A percentile compares a stretch with the other conserved stretches of the same genome.
These are phyloP conservation scores for Jaltomata sinuosa DNA, from an alignment of 257 asterid species.

Conservation along the genomic window DNA sequence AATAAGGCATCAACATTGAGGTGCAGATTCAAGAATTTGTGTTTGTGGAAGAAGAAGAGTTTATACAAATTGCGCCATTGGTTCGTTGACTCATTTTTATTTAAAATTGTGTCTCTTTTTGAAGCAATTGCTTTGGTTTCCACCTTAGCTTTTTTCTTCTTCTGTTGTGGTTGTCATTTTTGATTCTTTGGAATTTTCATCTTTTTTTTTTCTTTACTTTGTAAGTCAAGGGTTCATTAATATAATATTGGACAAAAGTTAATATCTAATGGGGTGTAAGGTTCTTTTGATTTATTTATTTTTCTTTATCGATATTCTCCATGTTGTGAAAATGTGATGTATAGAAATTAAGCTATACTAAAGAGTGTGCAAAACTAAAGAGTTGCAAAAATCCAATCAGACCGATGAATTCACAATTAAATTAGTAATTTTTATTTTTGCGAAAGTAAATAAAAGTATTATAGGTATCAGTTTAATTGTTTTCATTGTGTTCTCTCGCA, in stretches of 20 bases:
- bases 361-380: no score
- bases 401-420: no score
- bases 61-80: slow-evolving; percentile 37
- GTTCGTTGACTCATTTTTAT: slow-evolving; percentile 50
- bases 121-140: slow-evolving; percentile 55
- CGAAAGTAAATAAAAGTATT: no score
- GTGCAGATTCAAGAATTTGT: slow-evolving; percentile 30
- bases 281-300: neutral
- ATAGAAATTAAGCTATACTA: neutral
- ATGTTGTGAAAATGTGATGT: neutral
- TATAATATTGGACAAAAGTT: neutral
- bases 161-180: slow-evolving; percentile 67
- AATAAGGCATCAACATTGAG: slow-evolving; percentile 14
- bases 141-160: slow-evolving; percentile 58
- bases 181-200: slow-evolving; percentile 14
- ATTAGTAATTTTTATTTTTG: no score
- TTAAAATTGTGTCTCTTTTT: slow-evolving; percentile 44
- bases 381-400: no score
- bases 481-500: no score
- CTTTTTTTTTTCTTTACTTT: neutral
- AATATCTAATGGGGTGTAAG: neutral
- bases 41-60: slow-evolving; percentile 23
- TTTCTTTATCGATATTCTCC: neutral
- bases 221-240: neutral
- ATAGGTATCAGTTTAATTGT: no score